Evolutionary conservation across 192 early-diverging fungal genomes (phyloP).

Genomic region (Radiomyces spectabilis): DNA sequence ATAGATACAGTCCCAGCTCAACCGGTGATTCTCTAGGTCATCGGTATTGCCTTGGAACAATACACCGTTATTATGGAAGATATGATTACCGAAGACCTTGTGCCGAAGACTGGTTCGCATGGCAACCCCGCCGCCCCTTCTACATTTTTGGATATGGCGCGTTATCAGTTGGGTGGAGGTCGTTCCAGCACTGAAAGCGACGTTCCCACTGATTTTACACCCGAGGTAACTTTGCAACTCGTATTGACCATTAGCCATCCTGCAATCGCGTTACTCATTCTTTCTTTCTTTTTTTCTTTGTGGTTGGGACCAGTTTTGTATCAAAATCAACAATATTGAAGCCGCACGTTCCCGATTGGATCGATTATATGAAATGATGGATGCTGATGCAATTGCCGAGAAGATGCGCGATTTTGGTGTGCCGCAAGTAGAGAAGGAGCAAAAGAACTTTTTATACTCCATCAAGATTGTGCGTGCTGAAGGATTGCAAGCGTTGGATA

Average conservation of each 20-base stretch:
- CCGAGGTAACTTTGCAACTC: constrained; percentile 26
- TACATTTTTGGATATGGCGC: constrained; percentile 14
- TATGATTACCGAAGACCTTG: constrained; percentile 34
- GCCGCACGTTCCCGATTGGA: constrained; percentile 42
- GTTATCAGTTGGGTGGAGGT: constrained; percentile 14
- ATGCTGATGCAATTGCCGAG: constrained; percentile 43
- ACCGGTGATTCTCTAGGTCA: no score
- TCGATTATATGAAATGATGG: constrained; percentile 46
- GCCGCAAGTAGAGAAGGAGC: constrained; percentile 12
- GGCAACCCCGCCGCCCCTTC: no score
- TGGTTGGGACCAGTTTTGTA: constrained; percentile 33
- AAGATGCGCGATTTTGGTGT: constrained; percentile 28
- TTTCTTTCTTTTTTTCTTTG: background rate
- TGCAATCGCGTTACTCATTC: background rate
- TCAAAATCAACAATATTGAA: constrained; percentile 50
- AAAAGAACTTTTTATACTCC: constrained; percentile 47
- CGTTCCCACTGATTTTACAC: constrained; percentile 40
- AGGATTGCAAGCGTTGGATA: constrained; percentile 51
- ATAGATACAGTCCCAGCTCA: no score
- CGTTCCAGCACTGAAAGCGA: constrained; percentile 1
- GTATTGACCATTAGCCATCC: background rate
- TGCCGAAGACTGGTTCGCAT: constrained; percentile 16
- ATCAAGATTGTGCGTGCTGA: constrained; percentile 65
- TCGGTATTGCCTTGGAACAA: constrained; percentile 53
- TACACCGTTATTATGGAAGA: constrained; percentile 49